Base-by-base conservation (phyloP, 768 basidiomycete species). In the Panaeolus papilionaceus region DNA sequence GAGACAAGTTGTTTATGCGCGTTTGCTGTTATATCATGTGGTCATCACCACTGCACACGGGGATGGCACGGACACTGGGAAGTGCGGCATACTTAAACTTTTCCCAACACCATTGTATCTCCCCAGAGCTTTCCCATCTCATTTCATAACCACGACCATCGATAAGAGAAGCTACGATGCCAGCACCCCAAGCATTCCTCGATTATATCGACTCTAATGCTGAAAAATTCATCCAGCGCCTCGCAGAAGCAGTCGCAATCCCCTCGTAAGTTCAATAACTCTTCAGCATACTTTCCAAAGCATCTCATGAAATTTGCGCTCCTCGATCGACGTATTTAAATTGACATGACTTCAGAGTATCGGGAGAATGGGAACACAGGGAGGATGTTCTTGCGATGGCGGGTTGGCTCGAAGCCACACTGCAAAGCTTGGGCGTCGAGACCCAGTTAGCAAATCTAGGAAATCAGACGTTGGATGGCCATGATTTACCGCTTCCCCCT, bases 191-290 rank as follows among this genome's bases (percentile, higher is more conserved):
- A 23, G 81, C 84, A 63, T 84, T 87, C 66, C 73, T 86, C 67
- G 71, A 80, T 38, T 86, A 78, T 70, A 83, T 99, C 76, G 89
- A 95, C 69, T 75, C 81, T n/a, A 89, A 97, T 72, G 84, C 90
- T 64, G 83, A 88, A 63, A 78, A 79, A 23, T 96, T 96, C 75
- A 92, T 99, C 68, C 79, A 89, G 68, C 86, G 95, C 62, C 88
- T 97, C 28, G 82, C 87, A 3, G 86, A 92, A 39, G 94, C 95
- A 18, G 93, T 97, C 63, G 87, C 89, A 16, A 96, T 97, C 69
- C 93, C 93, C 38, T 77, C 77, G 78, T 70, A 89, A 90, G 90
- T 88, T 68, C 69, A 69, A 72, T 70, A 9, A 8, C 4, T 6
- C 11, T 23, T 12, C 20, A 23, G 11, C 33, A 33, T 33, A 23